phyloP scores from a whole-genome alignment of 2,329 filamentous ascomycete genomes.

The Apiospora rasikravindrae region DNA sequence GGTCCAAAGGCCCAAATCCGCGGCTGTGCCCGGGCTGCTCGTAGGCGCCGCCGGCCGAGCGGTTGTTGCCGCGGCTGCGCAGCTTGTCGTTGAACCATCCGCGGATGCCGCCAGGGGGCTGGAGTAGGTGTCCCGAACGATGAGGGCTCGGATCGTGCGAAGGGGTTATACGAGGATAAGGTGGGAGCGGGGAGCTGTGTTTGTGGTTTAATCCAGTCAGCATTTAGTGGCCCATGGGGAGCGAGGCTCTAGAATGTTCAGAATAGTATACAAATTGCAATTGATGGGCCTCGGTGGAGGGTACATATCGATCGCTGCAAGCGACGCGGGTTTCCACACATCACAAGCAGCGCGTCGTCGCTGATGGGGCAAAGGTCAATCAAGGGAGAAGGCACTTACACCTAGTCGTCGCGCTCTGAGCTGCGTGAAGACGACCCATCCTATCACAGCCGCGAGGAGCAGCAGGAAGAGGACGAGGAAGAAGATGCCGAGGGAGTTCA shows the following conservation, averaged over 20 bases:
- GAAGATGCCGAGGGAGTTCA: slow-evolving; percentile 68
- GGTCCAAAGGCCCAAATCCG: slow-evolving; percentile 73
- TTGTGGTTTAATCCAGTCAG: not conserved
- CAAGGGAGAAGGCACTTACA: slow-evolving; percentile 47
- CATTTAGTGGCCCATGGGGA: not conserved
- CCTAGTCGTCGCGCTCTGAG: slow-evolving; percentile 75
- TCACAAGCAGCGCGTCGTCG: not conserved
- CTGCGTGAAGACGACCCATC: slow-evolving; percentile 75
- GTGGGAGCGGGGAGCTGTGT: slow-evolving; percentile 71
- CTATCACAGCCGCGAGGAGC: slow-evolving; percentile 59
- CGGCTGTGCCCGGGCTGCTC: slow-evolving; percentile 60
- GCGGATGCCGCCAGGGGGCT: slow-evolving; percentile 64
- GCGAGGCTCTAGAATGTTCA: not conserved
- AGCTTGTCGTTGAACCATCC: slow-evolving; percentile 78
- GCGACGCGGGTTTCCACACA: not conserved
- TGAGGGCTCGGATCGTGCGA: slow-evolving; percentile 55
- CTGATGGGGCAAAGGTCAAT: not conserved
- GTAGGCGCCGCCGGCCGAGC: slow-evolving; percentile 73
- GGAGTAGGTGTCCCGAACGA: slow-evolving; percentile 58
- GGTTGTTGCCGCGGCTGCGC: slow-evolving; percentile 65
- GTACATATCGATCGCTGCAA: not conserved
- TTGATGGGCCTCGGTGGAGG: not conserved
- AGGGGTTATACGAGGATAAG: slow-evolving; percentile 73
- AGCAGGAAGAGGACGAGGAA: slow-evolving; percentile 74
- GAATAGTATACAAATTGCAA: not conserved